These are phyloP conservation scores for Brettanomyces anomalus DNA, from an alignment of 805 yeast genomes.

Conservation along the genomic window DNA sequence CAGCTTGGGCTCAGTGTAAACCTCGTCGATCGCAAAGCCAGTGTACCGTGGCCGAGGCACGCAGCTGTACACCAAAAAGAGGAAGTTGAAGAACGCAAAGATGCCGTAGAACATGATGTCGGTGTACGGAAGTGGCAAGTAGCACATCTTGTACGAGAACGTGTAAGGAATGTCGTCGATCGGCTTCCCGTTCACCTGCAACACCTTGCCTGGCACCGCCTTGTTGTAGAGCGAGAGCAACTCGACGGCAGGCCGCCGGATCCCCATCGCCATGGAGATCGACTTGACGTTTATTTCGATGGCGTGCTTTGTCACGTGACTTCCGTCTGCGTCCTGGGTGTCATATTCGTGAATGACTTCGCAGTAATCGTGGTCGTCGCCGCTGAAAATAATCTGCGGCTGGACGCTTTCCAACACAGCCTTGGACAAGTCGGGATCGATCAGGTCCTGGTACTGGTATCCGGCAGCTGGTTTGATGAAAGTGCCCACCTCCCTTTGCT, in stretches of 20 bases:
- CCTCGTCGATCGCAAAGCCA: slow-evolving; percentile 1
- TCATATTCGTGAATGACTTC: slow-evolving; percentile 48
- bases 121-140: slow-evolving; percentile 36
- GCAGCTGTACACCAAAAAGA: not conserved
- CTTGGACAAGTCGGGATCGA: slow-evolving; percentile 49
- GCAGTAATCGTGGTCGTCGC: slow-evolving; percentile 97
- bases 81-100: slow-evolving; percentile 22
- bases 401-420: slow-evolving; percentile 45
- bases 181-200: slow-evolving; percentile 27
- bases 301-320: slow-evolving; percentile 1
- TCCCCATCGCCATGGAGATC: slow-evolving; percentile 88
- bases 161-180: slow-evolving; percentile 4
- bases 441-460: slow-evolving; percentile 79
- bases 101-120: slow-evolving; percentile 30
- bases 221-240: slow-evolving; percentile 13
- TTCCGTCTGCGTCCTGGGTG: not conserved
- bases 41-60: not conserved
- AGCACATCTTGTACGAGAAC: slow-evolving; percentile 35
- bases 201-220: slow-evolving; percentile 15
- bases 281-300: slow-evolving; percentile 50
- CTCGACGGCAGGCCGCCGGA: slow-evolving; percentile 27
- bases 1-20: slow-evolving; percentile 2
- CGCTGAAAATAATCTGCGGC: slow-evolving; percentile 74
- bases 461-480: slow-evolving; percentile 69
- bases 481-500: slow-evolving; percentile 55